A percentile compares a stretch with the other conserved stretches of the same genome.
Conservation (phyloP, 495 filamentous ascomycete genomes). For the Collariella sp. region DNA sequence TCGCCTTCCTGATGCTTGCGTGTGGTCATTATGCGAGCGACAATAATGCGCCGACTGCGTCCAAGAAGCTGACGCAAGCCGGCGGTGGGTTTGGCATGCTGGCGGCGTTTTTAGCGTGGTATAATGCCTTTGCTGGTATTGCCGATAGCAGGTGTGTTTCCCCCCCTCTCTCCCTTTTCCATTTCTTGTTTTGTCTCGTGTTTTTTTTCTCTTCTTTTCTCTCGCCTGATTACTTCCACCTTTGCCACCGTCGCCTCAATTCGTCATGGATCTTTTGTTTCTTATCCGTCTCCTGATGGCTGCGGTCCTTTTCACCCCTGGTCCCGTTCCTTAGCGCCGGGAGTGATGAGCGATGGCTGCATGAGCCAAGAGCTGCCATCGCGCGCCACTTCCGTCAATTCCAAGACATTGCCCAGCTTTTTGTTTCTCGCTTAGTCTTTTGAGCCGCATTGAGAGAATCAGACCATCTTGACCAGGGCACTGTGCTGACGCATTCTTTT, state of each 20-base stretch:
- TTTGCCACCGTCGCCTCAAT: not conserved
- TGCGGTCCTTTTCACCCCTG: not conserved
- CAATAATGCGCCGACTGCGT: constrained; percentile 21
- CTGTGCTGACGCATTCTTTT: constrained; percentile 8
- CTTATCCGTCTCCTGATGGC: no score
- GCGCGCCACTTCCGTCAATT: constrained; percentile 22
- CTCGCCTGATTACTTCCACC: not conserved
- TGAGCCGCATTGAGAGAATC: constrained; percentile 4
- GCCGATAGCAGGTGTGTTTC: constrained; percentile 68
- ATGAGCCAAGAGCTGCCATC: constrained; percentile 19
- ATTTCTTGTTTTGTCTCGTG: constrained; percentile 7
- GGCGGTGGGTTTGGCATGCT: constrained; percentile 84
- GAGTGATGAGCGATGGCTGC: not conserved
- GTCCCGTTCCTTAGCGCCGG: not conserved
- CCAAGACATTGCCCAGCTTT: constrained; percentile 4
- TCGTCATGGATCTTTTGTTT: no score
- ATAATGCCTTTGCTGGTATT: constrained; percentile 93
- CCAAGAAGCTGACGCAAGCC: constrained; percentile 53
- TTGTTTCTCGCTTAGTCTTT: constrained; percentile 9
- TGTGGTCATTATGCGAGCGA: constrained; percentile 54
- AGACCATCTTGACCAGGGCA: no score
- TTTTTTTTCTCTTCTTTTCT: constrained; percentile 6
- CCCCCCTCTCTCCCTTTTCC: constrained; percentile 10
- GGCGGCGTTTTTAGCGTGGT: constrained; percentile 90
- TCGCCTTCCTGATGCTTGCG: constrained; percentile 84